A percentile compares a stretch with the other conserved stretches of the same genome.
Evolutionary conservation across 2,329 filamentous ascomycete species (phyloP).

Genomic region (Sarocladium oryzae): DNA sequence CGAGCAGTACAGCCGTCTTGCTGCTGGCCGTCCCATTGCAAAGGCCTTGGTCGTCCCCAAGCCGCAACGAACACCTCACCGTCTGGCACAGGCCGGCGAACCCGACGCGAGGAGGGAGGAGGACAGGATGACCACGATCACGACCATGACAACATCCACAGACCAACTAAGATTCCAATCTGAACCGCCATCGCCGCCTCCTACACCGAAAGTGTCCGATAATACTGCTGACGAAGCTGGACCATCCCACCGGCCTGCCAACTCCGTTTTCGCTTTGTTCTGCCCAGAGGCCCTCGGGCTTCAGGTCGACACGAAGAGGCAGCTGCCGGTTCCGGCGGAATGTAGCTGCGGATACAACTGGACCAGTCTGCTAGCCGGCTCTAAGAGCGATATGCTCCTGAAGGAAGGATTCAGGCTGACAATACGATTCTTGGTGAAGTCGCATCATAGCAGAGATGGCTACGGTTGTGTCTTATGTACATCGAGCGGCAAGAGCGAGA

Average conservation of each 20-base stretch:
- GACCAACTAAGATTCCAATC: conserved; percentile 19
- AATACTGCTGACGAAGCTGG: conserved; percentile 1
- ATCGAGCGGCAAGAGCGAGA: conserved; percentile 27
- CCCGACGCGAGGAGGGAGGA: conserved; percentile 16
- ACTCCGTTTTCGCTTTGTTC: conserved; percentile 34
- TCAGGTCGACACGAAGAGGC: conserved; percentile 27
- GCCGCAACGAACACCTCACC: conserved; percentile 9
- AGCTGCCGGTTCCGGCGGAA: conserved; percentile 19
- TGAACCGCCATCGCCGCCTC: conserved; percentile 26
- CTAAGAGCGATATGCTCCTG: conserved; percentile 18
- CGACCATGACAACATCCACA: conserved; percentile 15
- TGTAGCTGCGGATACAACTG: conserved; percentile 32
- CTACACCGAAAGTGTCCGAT: conserved; percentile 19
- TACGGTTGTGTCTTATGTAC: conserved; percentile 35
- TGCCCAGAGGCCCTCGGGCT: conserved; percentile 33
- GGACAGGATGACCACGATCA: conserved; percentile 17
- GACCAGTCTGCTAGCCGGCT: conserved; percentile 12
- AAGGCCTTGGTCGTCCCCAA: conserved; percentile 19
- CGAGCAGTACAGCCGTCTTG: conserved; percentile 29
- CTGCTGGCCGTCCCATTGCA: conserved; percentile 23
- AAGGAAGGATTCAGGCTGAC: conserved; percentile 34
- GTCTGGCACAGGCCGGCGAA: conserved; percentile 10
- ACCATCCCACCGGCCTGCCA: conserved; percentile 20
- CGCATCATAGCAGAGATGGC: conserved; percentile 25
- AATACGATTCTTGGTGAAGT: conserved; percentile 33